Evolutionary conservation across 2,329 filamentous ascomycete species (phyloP).

Genomic region (Dothiorella sarmentorum): DNA sequence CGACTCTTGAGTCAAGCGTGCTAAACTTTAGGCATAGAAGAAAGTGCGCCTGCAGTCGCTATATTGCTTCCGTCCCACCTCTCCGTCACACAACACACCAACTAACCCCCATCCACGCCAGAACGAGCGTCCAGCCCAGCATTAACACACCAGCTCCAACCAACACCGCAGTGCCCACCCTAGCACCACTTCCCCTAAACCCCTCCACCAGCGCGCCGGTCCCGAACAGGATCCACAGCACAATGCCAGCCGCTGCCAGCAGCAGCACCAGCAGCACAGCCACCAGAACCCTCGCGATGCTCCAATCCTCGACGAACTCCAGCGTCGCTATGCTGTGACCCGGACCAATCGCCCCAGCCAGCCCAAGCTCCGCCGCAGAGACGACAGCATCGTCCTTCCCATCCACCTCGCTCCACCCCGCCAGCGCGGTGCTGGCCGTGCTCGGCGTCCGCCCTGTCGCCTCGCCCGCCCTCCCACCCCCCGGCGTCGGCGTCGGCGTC

Average conservation of each 20-base stretch:
- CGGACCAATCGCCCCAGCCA: background rate
- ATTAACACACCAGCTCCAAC: slow-evolving; percentile 35
- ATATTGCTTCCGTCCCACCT: no score
- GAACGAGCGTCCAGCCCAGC: slow-evolving; percentile 31
- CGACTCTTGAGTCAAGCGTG: no score
- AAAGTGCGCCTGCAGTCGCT: no score
- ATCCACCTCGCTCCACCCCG: background rate
- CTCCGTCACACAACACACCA: slow-evolving; percentile 33
- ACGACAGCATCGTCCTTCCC: background rate
- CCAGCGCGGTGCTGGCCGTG: background rate
- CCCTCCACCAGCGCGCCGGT: slow-evolving; percentile 21
- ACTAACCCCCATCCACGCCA: slow-evolving; percentile 36
- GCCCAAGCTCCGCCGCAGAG: background rate
- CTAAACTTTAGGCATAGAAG: no score
- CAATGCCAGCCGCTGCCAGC: slow-evolving; percentile 27
- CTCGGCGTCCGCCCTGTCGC: background rate
- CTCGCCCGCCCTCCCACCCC: background rate
- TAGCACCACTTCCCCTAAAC: slow-evolving; percentile 30
- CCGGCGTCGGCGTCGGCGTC: background rate
- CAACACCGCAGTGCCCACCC: slow-evolving; percentile 32
- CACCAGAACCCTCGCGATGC: slow-evolving; percentile 26
- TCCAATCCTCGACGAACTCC: slow-evolving; percentile 37
- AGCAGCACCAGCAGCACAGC: slow-evolving; percentile 29
- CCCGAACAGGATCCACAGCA: slow-evolving; percentile 39
- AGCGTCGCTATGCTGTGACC: slow-evolving; percentile 26